Evolutionary conservation across 2,329 filamentous ascomycete genomes (phyloP), one percentile per base, ranked within the genome.

Genomic region (Magnaporthiopsis incrustans): DNA sequence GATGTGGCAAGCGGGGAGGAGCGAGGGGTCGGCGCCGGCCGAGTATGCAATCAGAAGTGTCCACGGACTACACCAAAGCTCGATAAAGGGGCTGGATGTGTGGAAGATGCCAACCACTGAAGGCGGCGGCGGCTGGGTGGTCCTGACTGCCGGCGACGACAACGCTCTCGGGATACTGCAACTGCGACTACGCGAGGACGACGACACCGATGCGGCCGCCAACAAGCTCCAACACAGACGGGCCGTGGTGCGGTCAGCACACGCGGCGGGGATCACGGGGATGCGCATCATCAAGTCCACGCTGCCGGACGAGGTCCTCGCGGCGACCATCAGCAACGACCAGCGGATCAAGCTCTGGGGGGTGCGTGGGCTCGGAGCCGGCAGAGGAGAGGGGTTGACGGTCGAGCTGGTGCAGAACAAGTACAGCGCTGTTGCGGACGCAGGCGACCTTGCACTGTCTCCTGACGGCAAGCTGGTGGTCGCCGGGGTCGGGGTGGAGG

Each of bases 101-200:
- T 33, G 25, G 2, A 35, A 60, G 30, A 3, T 65, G 15, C 44
- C 35, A 2, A n/a, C n/a, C n/a, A n/a, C 44, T 8, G 22, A 18
- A 18, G 38, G 32, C n/a, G 60, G 53, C 65, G 35, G 33, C 65
- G 61, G 18, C 68, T 75, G 62, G 68, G 66, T 90, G 0, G 71
- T 96, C 25, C 74, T 91, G 5, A 92, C 91, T 0, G 92, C 91
- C 32, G 92, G 95, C 27, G 95, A 99, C 70, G 95, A 98, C 74
- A 95, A 95, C 67, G 89, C 89, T 4, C 74, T 98, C 0, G 88
- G 84, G 0, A 70, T 91, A 14, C 63, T 72, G 22, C 64, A 83
- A 14, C 63, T 72, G 22, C 64, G 83, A 82, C 30, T 74, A 65
- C 0, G 71, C 82, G 22, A 18, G 26, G 61, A 35, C 4, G 27